phyloP scores from a whole-genome alignment of 345 rosid species.

The Gossypium australe region DNA sequence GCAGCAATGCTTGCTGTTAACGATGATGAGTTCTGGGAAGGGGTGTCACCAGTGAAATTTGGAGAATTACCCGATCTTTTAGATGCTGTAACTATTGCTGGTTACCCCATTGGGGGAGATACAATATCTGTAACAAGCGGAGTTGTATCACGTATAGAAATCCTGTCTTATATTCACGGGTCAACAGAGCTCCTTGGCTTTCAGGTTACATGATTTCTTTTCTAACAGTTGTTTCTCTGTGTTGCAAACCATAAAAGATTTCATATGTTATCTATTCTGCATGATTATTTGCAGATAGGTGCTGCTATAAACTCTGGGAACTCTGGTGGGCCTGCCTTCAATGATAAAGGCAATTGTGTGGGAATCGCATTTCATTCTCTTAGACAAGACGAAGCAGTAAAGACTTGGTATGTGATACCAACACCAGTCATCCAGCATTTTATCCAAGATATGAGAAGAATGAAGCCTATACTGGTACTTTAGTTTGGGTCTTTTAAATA shows the following conservation, averaged over 20 bases:
- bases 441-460: constrained; percentile 58
- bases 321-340: constrained; percentile 78
- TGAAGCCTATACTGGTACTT: constrained; percentile 57
- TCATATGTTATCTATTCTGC: not conserved
- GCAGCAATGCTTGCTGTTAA: constrained; percentile 57
- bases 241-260: not conserved
- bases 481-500: not conserved
- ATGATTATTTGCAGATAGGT: constrained; percentile 45
- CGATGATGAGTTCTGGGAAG: constrained; percentile 70
- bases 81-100: constrained; percentile 76
- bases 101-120: constrained; percentile 74
- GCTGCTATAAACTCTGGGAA: constrained; percentile 75
- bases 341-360: constrained; percentile 63
- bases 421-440: constrained; percentile 67
- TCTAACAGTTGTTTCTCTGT: not conserved
- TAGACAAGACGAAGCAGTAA: constrained; percentile 68
- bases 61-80: constrained; percentile 72
- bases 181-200: constrained; percentile 68
- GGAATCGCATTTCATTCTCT: constrained; percentile 81
- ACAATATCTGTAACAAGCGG: constrained; percentile 73
- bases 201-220: constrained; percentile 35
- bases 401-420: constrained; percentile 69
- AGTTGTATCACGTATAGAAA: constrained; percentile 73
- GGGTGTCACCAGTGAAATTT: constrained; percentile 52
- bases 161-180: constrained; percentile 62